Percentiles rank a stretch among this genome's conserved stretches.
Evolutionary conservation across 2,329 filamentous ascomycete genomes (phyloP).

Genomic region (Epichloe uncinata): DNA sequence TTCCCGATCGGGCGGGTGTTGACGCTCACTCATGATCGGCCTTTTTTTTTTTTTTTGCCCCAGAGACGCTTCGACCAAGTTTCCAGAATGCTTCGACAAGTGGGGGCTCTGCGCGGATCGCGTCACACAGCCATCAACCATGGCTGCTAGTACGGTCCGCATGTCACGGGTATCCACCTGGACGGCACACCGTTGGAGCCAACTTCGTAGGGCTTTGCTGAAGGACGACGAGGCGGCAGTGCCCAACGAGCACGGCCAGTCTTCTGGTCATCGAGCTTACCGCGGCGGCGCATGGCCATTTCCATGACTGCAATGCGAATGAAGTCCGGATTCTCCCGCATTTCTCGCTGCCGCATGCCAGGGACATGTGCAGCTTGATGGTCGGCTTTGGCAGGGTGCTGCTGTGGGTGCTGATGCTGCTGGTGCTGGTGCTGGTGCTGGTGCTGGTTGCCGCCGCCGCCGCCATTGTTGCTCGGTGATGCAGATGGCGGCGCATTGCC

Average conservation of each 20-base stretch:
- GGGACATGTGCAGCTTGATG: constrained; percentile 23
- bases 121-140: not conserved
- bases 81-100: constrained; percentile 2
- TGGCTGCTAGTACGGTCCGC: constrained; percentile 7
- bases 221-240: constrained; percentile 48
- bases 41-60: not conserved
- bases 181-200: constrained; percentile 44
- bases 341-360: constrained; percentile 47
- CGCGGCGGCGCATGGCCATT: constrained; percentile 55
- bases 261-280: constrained; percentile 52
- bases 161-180: constrained; percentile 37
- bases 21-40: not conserved
- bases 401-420: not conserved
- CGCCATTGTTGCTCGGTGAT: constrained; percentile 8
- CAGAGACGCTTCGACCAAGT: not conserved
- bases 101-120: not conserved
- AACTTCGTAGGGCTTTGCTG: constrained; percentile 40
- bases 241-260: constrained; percentile 56
- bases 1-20: not conserved
- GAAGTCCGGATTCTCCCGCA: constrained; percentile 58
- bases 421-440: not conserved
- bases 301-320: constrained; percentile 60
- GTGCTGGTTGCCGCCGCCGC: not conserved
- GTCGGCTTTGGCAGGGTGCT: constrained; percentile 16
- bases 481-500: not conserved